Evolutionary conservation across 768 basidiomycete genomes (phyloP).

Genomic region (Mycena pura): DNA sequence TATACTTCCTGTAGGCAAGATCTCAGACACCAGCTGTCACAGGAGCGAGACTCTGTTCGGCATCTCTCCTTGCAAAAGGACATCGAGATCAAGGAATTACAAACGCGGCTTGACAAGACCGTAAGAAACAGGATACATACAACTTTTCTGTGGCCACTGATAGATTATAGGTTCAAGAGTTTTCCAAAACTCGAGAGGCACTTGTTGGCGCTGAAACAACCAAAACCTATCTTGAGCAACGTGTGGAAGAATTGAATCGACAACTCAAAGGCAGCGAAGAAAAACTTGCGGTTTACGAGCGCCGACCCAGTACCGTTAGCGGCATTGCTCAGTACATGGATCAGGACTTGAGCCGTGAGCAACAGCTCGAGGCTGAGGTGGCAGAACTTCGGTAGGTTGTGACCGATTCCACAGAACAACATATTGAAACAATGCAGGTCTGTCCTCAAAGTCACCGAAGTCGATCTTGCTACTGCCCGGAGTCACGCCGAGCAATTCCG

Average conservation of each 20-base stretch:
- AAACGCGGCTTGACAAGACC: constrained; percentile 70
- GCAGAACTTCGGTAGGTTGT: constrained; percentile 77
- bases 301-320: constrained; percentile 51
- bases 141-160: background rate
- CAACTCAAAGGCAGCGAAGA: constrained; percentile 81
- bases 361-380: constrained; percentile 83
- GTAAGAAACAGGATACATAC: constrained; percentile 48
- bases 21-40: constrained; percentile 66
- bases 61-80: constrained; percentile 82
- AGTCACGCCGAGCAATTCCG: constrained; percentile 85
- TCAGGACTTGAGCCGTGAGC: constrained; percentile 66
- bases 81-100: constrained; percentile 78
- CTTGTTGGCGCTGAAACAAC: constrained; percentile 78
- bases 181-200: constrained; percentile 71
- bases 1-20: constrained; percentile 63
- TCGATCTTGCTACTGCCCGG: constrained; percentile 74
- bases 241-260: constrained; percentile 62
- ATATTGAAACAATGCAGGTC: constrained; percentile 51
- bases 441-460: constrained; percentile 76
- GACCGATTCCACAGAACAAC: background rate
- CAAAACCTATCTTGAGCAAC: constrained; percentile 79
- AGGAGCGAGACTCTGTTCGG: constrained; percentile 79
- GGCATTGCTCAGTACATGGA: constrained; percentile 44
- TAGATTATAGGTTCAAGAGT: constrained; percentile 59
- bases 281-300: constrained; percentile 88